Percentiles rank a stretch among this genome's conserved stretches.
Conservation (phyloP, 768 basidiomycete species). For the Punctularia strigosozonata region DNA sequence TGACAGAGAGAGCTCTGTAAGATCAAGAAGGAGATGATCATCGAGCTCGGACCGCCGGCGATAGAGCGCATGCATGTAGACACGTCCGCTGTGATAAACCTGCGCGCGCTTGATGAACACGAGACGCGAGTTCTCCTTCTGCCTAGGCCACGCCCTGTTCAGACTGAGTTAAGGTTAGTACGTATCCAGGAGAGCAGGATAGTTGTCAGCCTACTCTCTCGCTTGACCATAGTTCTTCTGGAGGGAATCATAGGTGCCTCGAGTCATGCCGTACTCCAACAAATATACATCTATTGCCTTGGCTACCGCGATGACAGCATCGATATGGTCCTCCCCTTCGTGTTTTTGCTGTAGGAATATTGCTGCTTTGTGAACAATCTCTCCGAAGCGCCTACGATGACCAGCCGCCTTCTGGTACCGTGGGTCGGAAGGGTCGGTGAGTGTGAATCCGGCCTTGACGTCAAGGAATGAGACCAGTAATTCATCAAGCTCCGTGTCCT, state of each 20-base stretch:
- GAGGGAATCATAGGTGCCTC: conserved; percentile 45
- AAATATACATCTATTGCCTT: conserved; percentile 69
- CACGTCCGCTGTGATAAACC: conserved; percentile 61
- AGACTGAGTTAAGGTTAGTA: conserved; percentile 26
- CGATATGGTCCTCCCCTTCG: conserved; percentile 73
- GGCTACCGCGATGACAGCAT: conserved; percentile 65
- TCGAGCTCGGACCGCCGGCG: conserved; percentile 66
- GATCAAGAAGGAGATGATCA: conserved; percentile 52
- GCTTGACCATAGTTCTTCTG: conserved; percentile 58
- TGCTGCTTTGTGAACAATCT: conserved; percentile 57
- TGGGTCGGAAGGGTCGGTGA: conserved; percentile 62
- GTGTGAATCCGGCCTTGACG: conserved; percentile 62
- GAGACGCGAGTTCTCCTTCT: conserved; percentile 65
- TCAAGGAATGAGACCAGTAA: conserved; percentile 56
- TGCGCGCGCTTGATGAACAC: conserved; percentile 72
- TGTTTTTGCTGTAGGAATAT: conserved; percentile 46
- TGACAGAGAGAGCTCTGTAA: conserved; percentile 67
- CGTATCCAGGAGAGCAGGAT: neutral
- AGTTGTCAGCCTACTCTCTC: conserved; percentile 35
- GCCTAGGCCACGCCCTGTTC: conserved; percentile 56
- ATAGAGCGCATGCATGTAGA: conserved; percentile 69
- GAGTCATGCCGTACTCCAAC: conserved; percentile 55
- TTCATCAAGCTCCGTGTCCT: conserved; percentile 53
- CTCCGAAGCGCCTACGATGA: conserved; percentile 54
- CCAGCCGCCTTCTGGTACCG: conserved; percentile 54